These are phyloP conservation scores for Babesia ovata DNA, from an alignment of 169 alveolate species.

Conservation along the genomic window DNA sequence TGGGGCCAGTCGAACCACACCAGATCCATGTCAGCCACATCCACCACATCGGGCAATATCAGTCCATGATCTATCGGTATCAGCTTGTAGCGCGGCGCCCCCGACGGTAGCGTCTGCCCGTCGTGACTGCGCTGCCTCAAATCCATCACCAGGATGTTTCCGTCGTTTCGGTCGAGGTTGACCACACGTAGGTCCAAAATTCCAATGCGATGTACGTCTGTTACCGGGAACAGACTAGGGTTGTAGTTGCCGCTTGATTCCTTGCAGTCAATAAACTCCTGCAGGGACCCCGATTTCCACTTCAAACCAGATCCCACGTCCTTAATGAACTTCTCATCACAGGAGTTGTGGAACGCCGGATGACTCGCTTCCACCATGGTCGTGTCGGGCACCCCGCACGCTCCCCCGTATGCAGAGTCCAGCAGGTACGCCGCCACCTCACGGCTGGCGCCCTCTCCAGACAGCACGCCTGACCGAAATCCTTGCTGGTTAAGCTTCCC, in stretches of 20 bases:
- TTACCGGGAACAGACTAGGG: constrained; percentile 89
- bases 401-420: constrained; percentile 85
- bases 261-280: constrained; percentile 85
- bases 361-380: constrained; percentile 96
- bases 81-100: constrained; percentile 82
- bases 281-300: constrained; percentile 90
- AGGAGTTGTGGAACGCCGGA: constrained; percentile 87
- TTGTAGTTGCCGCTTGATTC: constrained; percentile 95
- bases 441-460: constrained; percentile 98
- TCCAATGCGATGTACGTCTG: constrained; percentile 95
- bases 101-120: constrained; percentile 26
- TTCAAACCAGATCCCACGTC: constrained; percentile 60
- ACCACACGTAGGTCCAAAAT: constrained; percentile 95
- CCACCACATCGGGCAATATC: constrained; percentile 94
- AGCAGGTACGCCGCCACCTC: constrained; percentile 98
- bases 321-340: constrained; percentile 59
- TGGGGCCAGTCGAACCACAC: constrained; percentile 99
- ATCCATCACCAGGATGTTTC: constrained; percentile 91
- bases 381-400: constrained; percentile 95
- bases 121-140: constrained; percentile 63
- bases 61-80: constrained; percentile 99
- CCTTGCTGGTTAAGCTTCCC: constrained; percentile 93
- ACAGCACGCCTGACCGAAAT: constrained; percentile 91
- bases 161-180: constrained; percentile 97
- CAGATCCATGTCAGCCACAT: constrained; percentile 94